Conservation (phyloP, 805 yeast genomes). For the Debaryomyces hansenii region DNA sequence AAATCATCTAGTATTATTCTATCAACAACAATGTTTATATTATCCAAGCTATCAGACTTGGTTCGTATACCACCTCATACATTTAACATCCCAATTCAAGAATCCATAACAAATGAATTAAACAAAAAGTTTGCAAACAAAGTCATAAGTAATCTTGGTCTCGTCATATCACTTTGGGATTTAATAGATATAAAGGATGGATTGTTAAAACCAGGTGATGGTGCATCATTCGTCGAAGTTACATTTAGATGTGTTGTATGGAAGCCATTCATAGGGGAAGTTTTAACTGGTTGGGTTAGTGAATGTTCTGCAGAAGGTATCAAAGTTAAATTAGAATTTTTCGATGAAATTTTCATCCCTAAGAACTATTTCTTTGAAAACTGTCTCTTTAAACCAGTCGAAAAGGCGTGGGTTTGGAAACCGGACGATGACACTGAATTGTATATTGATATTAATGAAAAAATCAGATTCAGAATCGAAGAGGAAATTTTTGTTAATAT, state of each 20-base stretch:
- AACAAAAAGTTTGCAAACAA: conserved; percentile 85
- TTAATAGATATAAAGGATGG: conserved; percentile 83
- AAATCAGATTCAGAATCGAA: conserved; percentile 87
- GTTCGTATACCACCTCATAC: conserved; percentile 86
- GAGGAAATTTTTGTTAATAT: conserved; percentile 82
- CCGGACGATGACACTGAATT: conserved; percentile 72
- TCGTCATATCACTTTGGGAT: conserved; percentile 85
- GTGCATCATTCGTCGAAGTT: conserved; percentile 77
- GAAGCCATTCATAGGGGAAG: conserved; percentile 94
- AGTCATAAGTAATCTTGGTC: conserved; percentile 79
- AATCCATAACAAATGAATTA: conserved; percentile 76
- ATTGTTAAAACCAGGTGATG: conserved; percentile 89
- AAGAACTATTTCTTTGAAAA: conserved; percentile 77
- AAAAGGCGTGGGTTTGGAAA: conserved; percentile 96
- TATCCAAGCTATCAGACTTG: conserved; percentile 78
- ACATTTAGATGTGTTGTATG: conserved; percentile 76
- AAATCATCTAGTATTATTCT: too few species aligned
- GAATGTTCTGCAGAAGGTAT: conserved; percentile 88
- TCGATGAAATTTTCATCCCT: conserved; percentile 91
- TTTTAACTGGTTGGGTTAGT: conserved; percentile 88
- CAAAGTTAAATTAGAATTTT: conserved; percentile 80
- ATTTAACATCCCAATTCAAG: conserved; percentile 69
- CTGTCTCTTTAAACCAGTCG: conserved; percentile 64
- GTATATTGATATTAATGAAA: conserved; percentile 87
- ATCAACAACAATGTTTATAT: conserved; percentile 65